Percentiles rank a stretch among this genome's conserved stretches.
phyloP scores from a whole-genome alignment of 306 rosid genomes.

The Fragaria ananassa region DNA sequence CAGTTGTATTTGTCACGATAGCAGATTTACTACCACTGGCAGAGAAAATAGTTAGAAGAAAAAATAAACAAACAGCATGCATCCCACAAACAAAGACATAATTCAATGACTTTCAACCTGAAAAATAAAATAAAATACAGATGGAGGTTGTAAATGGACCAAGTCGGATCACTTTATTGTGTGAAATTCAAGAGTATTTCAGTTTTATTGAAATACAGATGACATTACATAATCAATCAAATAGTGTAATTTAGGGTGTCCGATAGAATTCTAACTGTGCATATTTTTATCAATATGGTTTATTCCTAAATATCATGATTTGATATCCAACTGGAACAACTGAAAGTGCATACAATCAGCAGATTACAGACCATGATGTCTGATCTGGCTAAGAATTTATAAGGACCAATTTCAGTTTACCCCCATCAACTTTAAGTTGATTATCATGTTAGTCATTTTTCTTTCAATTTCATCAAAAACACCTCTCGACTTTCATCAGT shows the following conservation, averaged over 20 bases:
- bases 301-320: not conserved
- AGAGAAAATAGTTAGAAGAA: slow-evolving; percentile 3
- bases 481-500: no score
- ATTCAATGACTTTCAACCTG: not conserved
- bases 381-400: not conserved
- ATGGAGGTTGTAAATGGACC: not conserved
- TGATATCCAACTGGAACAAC: not conserved
- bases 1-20: slow-evolving; percentile 82
- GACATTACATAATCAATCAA: not conserved
- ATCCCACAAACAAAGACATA: not conserved
- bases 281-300: not conserved
- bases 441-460: no score
- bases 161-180: not conserved
- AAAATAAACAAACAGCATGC: not conserved
- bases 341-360: not conserved
- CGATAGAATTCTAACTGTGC: not conserved
- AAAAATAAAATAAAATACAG: not conserved
- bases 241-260: not conserved
- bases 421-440: no score
- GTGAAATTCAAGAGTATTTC: not conserved
- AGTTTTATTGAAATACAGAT: not conserved
- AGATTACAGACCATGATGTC: not conserved
- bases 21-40: slow-evolving; percentile 83
- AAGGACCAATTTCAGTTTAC: no score
- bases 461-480: no score